Evolutionary conservation across 805 yeast species (phyloP), one percentile per base, ranked within the genome.

Genomic region (Saturnispora kantuleensis): DNA sequence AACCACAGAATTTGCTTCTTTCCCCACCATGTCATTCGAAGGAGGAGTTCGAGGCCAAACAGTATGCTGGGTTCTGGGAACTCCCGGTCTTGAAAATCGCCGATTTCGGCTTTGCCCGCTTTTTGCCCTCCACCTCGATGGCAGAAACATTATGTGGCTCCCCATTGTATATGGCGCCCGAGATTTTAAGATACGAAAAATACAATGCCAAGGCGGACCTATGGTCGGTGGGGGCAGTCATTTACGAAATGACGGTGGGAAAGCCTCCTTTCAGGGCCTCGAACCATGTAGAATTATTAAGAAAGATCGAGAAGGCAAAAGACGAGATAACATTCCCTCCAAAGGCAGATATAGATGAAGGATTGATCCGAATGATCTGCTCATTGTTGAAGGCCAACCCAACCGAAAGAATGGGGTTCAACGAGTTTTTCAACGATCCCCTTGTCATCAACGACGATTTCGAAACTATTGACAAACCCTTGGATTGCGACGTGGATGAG

Each of bases 81-180:
- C 68, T 93, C 49, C 98, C 98, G 1, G 74, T 89, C 9, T 70
- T 93, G 50, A 90, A 90, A 62, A 80, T 93, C 48, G 98, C 98
- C 10, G 98, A 93, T 66, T 93, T 93, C 64, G 98, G 98, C 1
- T 93, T 93, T 67, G 98, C 98, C 5, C 73, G 97, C 50, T 85
- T 89, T 58, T 70, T 93, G 55, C 98, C 98, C 6, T 79, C 84
- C 41, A 84, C 97, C 2, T 81, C 96, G 1, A 71, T 93, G 76
- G 97, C 97, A 1, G 98, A 93, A 60, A 93, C 98, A 1, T 69
- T 93, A 52, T 93, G 98, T 70, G 98, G 98, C 1, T 86, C 96
- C 10, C 98, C 98, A 3, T 72, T 93, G 37, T 93, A 93, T 64
- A 93, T 93, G 98, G 98, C 98, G 0, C 98, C 98, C 0, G 98